These are phyloP conservation scores for Breviolum minutum DNA, from an alignment of 73 alveolate genomes.

Conservation along the genomic window DNA sequence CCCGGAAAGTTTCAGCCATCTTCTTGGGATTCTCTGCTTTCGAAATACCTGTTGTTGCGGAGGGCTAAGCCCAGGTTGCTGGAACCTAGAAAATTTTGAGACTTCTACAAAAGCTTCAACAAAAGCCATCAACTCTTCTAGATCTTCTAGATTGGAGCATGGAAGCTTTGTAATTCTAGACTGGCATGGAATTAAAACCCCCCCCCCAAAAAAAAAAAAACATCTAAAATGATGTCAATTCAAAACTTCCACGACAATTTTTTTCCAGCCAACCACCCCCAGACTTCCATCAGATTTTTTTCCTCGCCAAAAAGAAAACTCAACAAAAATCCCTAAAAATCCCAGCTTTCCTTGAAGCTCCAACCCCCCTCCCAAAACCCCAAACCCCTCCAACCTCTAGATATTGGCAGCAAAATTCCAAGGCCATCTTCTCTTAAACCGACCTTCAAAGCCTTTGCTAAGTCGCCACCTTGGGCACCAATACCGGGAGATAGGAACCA, in stretches of 20 bases:
- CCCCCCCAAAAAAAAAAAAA: too few relatives aligned
- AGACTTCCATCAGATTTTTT: neutral
- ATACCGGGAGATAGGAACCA: constrained; percentile 91
- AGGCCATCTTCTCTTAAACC: constrained; percentile 69
- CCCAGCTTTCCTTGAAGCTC: neutral
- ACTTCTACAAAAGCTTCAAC: too few relatives aligned
- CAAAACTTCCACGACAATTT: too few relatives aligned
- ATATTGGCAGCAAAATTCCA: constrained; percentile 88
- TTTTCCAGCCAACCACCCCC: too few relatives aligned
- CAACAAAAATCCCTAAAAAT: too few relatives aligned
- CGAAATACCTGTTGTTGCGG: constrained; percentile 33
- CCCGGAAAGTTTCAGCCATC: constrained; percentile 75
- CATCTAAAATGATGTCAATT: too few relatives aligned
- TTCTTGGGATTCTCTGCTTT: constrained; percentile 49
- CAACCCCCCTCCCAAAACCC: neutral
- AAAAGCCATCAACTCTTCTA: too few relatives aligned
- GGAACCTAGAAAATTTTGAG: too few relatives aligned
- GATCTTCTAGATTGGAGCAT: too few relatives aligned
- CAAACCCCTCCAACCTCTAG: constrained; percentile 45
- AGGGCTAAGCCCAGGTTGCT: neutral
- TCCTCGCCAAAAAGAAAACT: too few relatives aligned
- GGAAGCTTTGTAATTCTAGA: too few relatives aligned
- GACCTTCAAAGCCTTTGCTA: neutral
- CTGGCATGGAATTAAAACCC: too few relatives aligned
- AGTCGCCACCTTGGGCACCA: constrained; percentile 90